Conservation (phyloP, 2,329 filamentous ascomycete genomes). For the Lasiodiplodia hormozganensis region DNA sequence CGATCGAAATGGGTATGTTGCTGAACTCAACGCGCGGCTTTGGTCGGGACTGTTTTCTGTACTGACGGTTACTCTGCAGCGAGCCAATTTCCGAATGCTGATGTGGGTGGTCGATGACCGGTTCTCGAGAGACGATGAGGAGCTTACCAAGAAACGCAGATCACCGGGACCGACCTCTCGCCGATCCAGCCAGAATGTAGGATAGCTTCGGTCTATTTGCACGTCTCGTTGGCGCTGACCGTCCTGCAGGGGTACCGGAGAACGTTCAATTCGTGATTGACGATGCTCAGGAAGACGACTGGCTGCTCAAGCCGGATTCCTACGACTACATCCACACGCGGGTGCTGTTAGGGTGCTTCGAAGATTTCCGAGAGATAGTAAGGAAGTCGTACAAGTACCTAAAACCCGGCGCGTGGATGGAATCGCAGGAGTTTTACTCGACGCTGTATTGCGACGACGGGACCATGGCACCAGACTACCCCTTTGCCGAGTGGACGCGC, state of each 20-base stretch:
- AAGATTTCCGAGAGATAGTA: conserved; percentile 64
- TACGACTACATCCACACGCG: conserved; percentile 68
- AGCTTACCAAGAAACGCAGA: conserved; percentile 38
- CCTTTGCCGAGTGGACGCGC: conserved; percentile 57
- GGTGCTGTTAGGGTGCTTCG: conserved; percentile 64
- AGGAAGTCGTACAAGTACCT: conserved; percentile 59
- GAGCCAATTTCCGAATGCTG: conserved; percentile 41
- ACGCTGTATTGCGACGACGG: conserved; percentile 60
- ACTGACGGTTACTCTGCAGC: conserved; percentile 39
- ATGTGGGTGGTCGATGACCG: conserved; percentile 37
- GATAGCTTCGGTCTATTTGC: neutral
- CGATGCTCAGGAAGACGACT: conserved; percentile 66
- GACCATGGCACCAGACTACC: conserved; percentile 57
- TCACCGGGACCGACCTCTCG: conserved; percentile 51
- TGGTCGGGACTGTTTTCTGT: neutral
- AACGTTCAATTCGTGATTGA: conserved; percentile 80
- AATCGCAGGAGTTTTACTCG: conserved; percentile 51
- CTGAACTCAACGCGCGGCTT: neutral
- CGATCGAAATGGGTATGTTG: conserved; percentile 49
- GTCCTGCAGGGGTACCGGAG: conserved; percentile 59
- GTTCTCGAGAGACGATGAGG: neutral
- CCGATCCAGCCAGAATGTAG: conserved; percentile 50
- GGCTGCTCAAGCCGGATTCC: conserved; percentile 58
- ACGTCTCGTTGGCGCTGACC: conserved; percentile 6
- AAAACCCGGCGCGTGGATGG: conserved; percentile 63